Evolutionary conservation across 2,329 filamentous ascomycete species (phyloP).

Genomic region (Pseudogymnoascus sp.): DNA sequence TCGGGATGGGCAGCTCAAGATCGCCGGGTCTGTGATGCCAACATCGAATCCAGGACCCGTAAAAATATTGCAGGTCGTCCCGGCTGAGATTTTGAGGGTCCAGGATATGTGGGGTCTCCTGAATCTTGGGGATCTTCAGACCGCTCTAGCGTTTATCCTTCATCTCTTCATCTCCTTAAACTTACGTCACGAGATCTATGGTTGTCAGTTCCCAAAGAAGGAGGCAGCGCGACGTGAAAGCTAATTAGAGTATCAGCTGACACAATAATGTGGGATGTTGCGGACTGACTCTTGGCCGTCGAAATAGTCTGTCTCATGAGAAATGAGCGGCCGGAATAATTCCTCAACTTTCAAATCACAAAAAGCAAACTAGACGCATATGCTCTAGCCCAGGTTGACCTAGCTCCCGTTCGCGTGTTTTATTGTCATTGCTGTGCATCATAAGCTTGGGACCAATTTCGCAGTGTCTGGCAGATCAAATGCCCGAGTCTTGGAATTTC

Average conservation of each 20-base stretch:
- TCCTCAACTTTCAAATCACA: conserved; percentile 7
- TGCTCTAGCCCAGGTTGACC: background rate
- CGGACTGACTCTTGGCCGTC: background rate
- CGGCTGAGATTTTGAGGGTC: conserved; percentile 1
- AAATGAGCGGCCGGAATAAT: conserved; percentile 4
- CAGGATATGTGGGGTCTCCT: conserved; percentile 4
- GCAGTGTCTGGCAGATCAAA: background rate
- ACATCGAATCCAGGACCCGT: conserved; percentile 1
- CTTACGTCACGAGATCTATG: background rate
- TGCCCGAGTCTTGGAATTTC: background rate
- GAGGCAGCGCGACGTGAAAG: background rate
- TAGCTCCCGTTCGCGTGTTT: conserved; percentile 7
- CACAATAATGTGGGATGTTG: background rate
- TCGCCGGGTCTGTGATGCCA: conserved; percentile 2
- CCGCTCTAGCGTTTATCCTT: conserved; percentile 1
- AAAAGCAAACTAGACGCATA: background rate
- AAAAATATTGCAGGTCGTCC: background rate
- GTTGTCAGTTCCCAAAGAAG: background rate
- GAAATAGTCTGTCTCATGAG: conserved; percentile 4
- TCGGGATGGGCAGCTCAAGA: background rate
- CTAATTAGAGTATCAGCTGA: conserved; percentile 1
- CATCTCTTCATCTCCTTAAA: background rate
- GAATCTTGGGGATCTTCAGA: conserved; percentile 1
- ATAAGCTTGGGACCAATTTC: conserved; percentile 3
- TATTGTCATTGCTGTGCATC: conserved; percentile 7